A percentile compares a stretch with the other conserved stretches of the same genome.
Evolutionary conservation across 257 asterid genomes (phyloP).

Genomic region (Przewalskia tangutica): DNA sequence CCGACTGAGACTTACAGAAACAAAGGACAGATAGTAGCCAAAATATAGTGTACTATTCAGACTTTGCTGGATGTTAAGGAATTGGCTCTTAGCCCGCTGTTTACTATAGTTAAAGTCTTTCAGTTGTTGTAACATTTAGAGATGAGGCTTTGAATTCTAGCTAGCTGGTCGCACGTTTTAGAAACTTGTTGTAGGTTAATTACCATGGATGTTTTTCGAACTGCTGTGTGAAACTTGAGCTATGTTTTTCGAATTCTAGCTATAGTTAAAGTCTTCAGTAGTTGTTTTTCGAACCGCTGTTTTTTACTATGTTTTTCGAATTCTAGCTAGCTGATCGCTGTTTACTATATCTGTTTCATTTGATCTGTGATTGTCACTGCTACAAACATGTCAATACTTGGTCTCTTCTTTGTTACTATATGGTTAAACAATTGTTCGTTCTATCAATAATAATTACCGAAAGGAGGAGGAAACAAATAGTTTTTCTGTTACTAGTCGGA

Average conservation of each 20-base stretch:
- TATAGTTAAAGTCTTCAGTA: too few relatives aligned
- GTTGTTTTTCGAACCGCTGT: too few relatives aligned
- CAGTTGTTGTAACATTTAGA: neutral
- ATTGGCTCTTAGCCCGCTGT: neutral
- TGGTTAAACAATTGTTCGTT: too few relatives aligned
- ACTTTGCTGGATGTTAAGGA: neutral
- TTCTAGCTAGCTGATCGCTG: too few relatives aligned
- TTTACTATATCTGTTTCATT: neutral
- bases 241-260: too few relatives aligned
- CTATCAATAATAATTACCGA: too few relatives aligned
- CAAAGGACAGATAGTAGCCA: neutral
- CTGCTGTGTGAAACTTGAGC: neutral
- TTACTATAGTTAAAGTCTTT: neutral
- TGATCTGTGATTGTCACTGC: neutral
- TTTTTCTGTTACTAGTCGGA: too few relatives aligned
- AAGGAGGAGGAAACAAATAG: too few relatives aligned
- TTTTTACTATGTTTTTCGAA: too few relatives aligned
- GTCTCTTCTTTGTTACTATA: too few relatives aligned
- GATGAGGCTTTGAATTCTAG: neutral
- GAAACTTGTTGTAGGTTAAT: neutral
- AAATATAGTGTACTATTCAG: neutral
- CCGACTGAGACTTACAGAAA: slow-evolving; percentile 24
- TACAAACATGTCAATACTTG: neutral
- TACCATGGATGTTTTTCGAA: neutral
- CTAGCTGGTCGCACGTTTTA: neutral